phyloP scores from a whole-genome alignment of 768 basidiomycete species.

The Gloeostereum incarnatum region DNA sequence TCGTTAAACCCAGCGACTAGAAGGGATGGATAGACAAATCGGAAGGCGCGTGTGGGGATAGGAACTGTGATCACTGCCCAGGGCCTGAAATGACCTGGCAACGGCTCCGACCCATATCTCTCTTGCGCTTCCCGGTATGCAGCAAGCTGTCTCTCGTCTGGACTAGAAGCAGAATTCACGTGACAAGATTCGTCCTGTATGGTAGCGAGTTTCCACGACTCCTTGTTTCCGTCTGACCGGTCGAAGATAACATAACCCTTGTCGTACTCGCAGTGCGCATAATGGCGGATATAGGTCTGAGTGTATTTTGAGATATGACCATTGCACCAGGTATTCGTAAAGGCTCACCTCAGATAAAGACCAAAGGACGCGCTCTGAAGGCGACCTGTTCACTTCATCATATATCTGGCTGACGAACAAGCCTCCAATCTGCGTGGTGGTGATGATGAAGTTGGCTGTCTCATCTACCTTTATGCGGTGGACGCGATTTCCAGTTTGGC shows the following conservation, averaged over 20 bases:
- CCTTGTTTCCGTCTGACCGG: constrained; percentile 43
- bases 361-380: constrained; percentile 55
- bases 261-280: constrained; percentile 69
- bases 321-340: not conserved
- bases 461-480: constrained; percentile 78
- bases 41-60: constrained; percentile 39
- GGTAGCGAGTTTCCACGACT: constrained; percentile 57
- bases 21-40: constrained; percentile 61
- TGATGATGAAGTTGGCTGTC: constrained; percentile 45
- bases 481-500: constrained; percentile 26
- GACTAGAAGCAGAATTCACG: constrained; percentile 17
- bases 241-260: constrained; percentile 68
- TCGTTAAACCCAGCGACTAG: constrained; percentile 32
- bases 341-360: constrained; percentile 39
- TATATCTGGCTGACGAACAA: constrained; percentile 49
- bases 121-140: constrained; percentile 6
- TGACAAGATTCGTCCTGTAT: constrained; percentile 14
- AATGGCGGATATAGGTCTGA: constrained; percentile 39
- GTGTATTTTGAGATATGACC: constrained; percentile 6
- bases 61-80: constrained; percentile 50
- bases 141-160: constrained; percentile 19
- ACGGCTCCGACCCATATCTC: constrained; percentile 4
- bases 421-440: constrained; percentile 46
- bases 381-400: too few relatives aligned
- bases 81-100: constrained; percentile 47